These are phyloP conservation scores for Exobasidium cylindrosporum DNA, from an alignment of 1,284 basidiomycete species.

Conservation along the genomic window DNA sequence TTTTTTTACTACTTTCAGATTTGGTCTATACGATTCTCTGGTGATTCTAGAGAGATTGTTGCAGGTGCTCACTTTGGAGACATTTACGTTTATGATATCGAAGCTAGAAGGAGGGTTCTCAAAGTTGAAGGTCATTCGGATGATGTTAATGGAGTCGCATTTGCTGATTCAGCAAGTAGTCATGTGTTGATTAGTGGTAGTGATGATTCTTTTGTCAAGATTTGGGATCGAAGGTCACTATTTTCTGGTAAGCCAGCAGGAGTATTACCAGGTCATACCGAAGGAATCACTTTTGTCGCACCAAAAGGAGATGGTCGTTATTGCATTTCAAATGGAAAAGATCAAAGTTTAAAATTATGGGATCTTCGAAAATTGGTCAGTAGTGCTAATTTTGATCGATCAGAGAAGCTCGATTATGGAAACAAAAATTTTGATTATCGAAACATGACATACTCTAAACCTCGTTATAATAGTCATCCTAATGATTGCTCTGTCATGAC, in stretches of 20 bases:
- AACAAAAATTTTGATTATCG: slow-evolving; percentile 75
- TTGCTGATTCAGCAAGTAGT: slow-evolving; percentile 85
- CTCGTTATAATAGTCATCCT: slow-evolving; percentile 65
- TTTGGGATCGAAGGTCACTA: slow-evolving; percentile 90
- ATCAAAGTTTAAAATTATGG: slow-evolving; percentile 88
- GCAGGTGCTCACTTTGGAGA: slow-evolving; percentile 64
- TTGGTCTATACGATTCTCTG: slow-evolving; percentile 91
- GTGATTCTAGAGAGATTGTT: slow-evolving; percentile 85
- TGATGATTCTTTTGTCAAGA: slow-evolving; percentile 89
- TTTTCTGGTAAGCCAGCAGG: slow-evolving; percentile 77
- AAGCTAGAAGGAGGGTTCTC: slow-evolving; percentile 73
- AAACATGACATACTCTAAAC: slow-evolving; percentile 60
- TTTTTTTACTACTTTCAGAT: slow-evolving; percentile 59
- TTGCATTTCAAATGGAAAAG: slow-evolving; percentile 94
- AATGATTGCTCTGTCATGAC: slow-evolving; percentile 93
- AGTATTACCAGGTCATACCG: slow-evolving; percentile 88
- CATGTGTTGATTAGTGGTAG: slow-evolving; percentile 91
- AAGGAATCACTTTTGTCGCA: slow-evolving; percentile 58
- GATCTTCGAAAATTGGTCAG: slow-evolving; percentile 88
- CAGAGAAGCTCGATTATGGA: slow-evolving; percentile 61
- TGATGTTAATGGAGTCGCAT: slow-evolving; percentile 91
- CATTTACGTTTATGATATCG: slow-evolving; percentile 82
- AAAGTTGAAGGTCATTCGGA: slow-evolving; percentile 79
- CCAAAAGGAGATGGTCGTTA: slow-evolving; percentile 80
- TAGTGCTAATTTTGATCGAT: slow-evolving; percentile 65